A percentile compares a stretch with the other conserved stretches of the same genome.
Evolutionary conservation across 345 rosid species (phyloP).

Genomic region (Melaleuca quinquenervia): DNA sequence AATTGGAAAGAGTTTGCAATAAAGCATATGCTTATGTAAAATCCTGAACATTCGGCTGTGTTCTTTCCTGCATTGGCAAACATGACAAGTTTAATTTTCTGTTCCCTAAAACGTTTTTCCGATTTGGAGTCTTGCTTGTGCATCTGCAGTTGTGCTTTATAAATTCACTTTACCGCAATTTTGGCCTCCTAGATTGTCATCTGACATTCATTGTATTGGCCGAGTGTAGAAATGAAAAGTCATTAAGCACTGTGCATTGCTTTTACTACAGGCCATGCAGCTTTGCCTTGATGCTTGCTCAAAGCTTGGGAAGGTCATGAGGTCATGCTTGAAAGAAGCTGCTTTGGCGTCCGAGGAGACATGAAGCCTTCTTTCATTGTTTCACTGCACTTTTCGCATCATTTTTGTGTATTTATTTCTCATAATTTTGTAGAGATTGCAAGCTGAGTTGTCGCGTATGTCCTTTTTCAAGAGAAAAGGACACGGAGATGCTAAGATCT

Average conservation of each 20-base stretch:
- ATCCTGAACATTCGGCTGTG: too few species aligned
- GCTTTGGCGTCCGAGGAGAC: slow-evolving; percentile 35
- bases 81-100: neutral
- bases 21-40: too few species aligned
- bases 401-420: neutral
- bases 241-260: neutral
- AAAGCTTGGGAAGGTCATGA: slow-evolving; percentile 74
- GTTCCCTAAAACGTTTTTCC: neutral
- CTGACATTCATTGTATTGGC: neutral
- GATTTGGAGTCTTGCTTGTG: neutral
- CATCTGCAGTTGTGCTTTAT: neutral
- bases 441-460: neutral
- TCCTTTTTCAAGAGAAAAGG: neutral
- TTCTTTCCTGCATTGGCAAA: too few species aligned
- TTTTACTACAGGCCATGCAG: slow-evolving; percentile 34
- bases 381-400: neutral
- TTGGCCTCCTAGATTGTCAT: neutral
- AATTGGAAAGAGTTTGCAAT: too few species aligned
- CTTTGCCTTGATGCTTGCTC: slow-evolving; percentile 81
- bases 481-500: neutral
- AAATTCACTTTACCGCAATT: neutral
- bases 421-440: neutral
- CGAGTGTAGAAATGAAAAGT: neutral
- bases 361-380: neutral
- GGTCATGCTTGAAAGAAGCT: slow-evolving; percentile 67